These are phyloP conservation scores for Fusarium robinianum DNA, from an alignment of 2,329 filamentous ascomycete species.

Conservation along the genomic window DNA sequence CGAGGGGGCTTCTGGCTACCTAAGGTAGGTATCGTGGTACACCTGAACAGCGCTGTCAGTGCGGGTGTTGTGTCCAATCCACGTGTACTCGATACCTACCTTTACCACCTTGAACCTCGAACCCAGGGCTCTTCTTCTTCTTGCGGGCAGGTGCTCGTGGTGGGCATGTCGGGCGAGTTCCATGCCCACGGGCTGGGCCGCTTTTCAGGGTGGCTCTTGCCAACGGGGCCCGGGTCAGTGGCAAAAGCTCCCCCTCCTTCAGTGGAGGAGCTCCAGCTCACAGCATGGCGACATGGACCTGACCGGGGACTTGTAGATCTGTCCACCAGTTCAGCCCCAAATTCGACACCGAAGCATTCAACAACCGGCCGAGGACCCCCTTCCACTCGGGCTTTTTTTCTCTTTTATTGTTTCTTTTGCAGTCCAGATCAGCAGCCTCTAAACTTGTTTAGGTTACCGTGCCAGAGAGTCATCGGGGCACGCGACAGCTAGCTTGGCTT, in stretches of 20 bases:
- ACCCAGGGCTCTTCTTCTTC: too few relatives aligned
- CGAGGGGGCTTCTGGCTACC: conserved; percentile 4
- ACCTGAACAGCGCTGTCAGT: conserved; percentile 19
- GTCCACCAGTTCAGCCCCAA: conserved; percentile 17
- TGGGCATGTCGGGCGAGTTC: too few relatives aligned
- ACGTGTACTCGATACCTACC: conserved; percentile 25
- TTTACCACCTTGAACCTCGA: neutral
- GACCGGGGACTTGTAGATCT: too few relatives aligned
- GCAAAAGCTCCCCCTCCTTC: too few relatives aligned
- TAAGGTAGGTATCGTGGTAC: conserved; percentile 19
- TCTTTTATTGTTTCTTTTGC: neutral
- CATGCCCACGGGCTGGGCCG: too few relatives aligned
- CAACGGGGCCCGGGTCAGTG: conserved; percentile 9
- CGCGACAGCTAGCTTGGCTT: conserved; percentile 21
- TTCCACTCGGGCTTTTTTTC: neutral
- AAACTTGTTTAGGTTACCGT: conserved; percentile 10
- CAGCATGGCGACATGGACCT: too few relatives aligned
- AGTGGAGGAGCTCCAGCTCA: too few relatives aligned
- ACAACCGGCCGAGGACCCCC: conserved; percentile 2
- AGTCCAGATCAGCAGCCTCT: neutral
- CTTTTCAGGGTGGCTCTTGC: conserved; percentile 4
- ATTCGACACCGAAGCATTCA: conserved; percentile 15
- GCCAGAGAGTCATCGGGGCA: conserved; percentile 14
- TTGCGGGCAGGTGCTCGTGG: too few relatives aligned
- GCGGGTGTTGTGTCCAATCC: conserved; percentile 15